Evolutionary conservation across 2,329 filamentous ascomycete species (phyloP), one percentile per base, ranked within the genome.

Genomic region (Didymella pomorum): DNA sequence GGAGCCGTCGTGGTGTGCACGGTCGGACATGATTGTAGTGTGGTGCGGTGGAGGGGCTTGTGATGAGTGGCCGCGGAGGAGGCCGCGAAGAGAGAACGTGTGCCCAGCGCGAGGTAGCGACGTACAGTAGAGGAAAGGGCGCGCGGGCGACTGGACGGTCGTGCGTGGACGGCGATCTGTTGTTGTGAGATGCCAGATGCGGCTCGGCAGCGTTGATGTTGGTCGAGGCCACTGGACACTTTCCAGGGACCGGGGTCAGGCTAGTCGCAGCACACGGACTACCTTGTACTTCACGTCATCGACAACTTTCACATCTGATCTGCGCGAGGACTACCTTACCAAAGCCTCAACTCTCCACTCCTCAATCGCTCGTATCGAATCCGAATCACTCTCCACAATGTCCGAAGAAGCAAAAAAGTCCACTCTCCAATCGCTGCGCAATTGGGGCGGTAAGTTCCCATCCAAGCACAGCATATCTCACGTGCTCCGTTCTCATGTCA

Each of bases 1-100:
- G 77, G 89, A 90, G 65, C 90, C 90, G 75, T 93, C 90, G 75
- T 91, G 89, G 79, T 93, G 90, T 57, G 88, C 83, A 69, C 87
- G 87, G 52, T 75, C 71, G 61, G 79, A 80, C 79, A 80, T 79
- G 56, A 51, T 57, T 31, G 58, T 51, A 37, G 43, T 37, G 39
- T 49, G 47, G 52, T 59, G 29, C 50, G 43, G 48, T 46, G 51
- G 55, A 56, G 56, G 37, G 50, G 48, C 56, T 23, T 39, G 52
- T 26, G 25, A n/a, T 43, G 29, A 43, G 41, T 50, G 50, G 56
- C 51, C 56, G 43, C 46, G 44, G 48, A 33, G 42, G 21, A 35
- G 43, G 51, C 51, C 51, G 39, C 46, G 52, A 16, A 42, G 26
- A 41, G 48, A 25, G 52, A n/a, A 43, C 14, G 41, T 26, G 23